A percentile compares a stretch with the other conserved stretches of the same genome.
These are phyloP conservation scores for Euptelea pleiosperma DNA, from an alignment of 164 flowering plant genomes.

Conservation along the genomic window DNA sequence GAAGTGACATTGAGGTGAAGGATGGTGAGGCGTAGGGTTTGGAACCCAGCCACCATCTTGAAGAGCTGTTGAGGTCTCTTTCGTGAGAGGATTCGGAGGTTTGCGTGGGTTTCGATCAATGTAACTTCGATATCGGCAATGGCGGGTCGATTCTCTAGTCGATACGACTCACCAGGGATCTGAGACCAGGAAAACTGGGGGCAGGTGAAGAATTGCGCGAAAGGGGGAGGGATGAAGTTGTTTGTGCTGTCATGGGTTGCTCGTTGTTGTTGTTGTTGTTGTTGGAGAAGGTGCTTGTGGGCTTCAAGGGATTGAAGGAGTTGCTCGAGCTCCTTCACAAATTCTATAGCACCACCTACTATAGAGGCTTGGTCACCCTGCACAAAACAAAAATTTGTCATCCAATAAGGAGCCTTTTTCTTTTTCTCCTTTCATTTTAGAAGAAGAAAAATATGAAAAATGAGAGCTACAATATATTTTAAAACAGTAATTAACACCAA, in stretches of 20 bases:
- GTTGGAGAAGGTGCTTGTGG: slow-evolving; percentile 27
- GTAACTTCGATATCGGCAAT: slow-evolving; percentile 83
- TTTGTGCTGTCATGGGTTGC: background rate
- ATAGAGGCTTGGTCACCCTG: slow-evolving; percentile 97
- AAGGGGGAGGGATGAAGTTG: slow-evolving; percentile 29
- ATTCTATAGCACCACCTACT: slow-evolving; percentile 92
- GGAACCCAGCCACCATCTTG: slow-evolving; percentile 58
- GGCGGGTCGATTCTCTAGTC: slow-evolving; percentile 34
- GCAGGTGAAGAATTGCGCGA: slow-evolving; percentile 59
- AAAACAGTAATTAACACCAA: too few relatives aligned
- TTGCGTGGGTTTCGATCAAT: slow-evolving; percentile 81
- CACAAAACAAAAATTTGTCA: slow-evolving; percentile 8
- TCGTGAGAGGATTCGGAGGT: slow-evolving; percentile 49
- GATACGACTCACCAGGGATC: slow-evolving; percentile 25
- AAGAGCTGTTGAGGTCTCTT: slow-evolving; percentile 51
- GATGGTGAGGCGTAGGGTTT: slow-evolving; percentile 51
- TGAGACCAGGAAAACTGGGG: slow-evolving; percentile 64
- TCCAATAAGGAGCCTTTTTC: too few relatives aligned
- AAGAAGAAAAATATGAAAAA: background rate
- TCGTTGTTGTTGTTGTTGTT: slow-evolving; percentile 1
- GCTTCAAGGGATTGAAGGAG: slow-evolving; percentile 72
- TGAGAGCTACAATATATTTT: too few relatives aligned
- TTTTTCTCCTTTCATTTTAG: too few relatives aligned
- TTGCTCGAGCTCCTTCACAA: slow-evolving; percentile 87
- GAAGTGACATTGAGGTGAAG: slow-evolving; percentile 88